Conservation (phyloP, 106 monocot species). For the Chionographis japonica region DNA sequence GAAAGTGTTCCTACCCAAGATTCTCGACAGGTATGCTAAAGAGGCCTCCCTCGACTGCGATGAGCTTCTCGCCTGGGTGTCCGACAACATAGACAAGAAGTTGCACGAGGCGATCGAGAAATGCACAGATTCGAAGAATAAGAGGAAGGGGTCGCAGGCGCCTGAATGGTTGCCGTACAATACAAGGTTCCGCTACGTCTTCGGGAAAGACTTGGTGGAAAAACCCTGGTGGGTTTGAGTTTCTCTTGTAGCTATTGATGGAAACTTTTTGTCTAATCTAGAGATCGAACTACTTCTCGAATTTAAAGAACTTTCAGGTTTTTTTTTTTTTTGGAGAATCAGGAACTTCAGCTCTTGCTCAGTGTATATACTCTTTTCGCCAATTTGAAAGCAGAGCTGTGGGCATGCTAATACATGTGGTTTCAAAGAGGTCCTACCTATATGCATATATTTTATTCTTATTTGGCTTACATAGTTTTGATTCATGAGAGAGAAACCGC, state of each 20-base stretch:
- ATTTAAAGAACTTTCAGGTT: too few species aligned
- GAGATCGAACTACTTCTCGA: too few species aligned
- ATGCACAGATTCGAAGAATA: constrained; percentile 32
- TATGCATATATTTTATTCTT: too few species aligned
- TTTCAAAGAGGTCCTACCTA: too few species aligned
- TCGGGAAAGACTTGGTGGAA: constrained; percentile 37
- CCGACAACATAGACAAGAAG: constrained; percentile 40
- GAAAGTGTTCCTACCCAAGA: constrained; percentile 56
- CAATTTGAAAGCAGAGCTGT: too few species aligned
- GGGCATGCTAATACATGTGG: too few species aligned
- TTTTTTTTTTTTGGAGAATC: too few species aligned
- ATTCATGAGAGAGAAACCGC: too few species aligned
- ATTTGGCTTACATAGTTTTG: too few species aligned
- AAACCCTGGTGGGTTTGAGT: constrained; percentile 30
- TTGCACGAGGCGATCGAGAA: constrained; percentile 36
- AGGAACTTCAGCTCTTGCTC: too few species aligned
- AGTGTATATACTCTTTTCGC: too few species aligned
- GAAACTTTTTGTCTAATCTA: too few species aligned
- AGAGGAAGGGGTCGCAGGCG: constrained; percentile 47
- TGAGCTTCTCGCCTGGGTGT: constrained; percentile 52
- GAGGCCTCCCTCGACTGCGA: constrained; percentile 36
- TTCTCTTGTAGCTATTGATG: not conserved
- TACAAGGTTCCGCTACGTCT: constrained; percentile 54
- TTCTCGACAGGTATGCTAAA: constrained; percentile 63
- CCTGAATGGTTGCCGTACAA: constrained; percentile 71